These are phyloP conservation scores for Albizia julibrissin DNA, from an alignment of 306 rosid species.

Conservation along the genomic window DNA sequence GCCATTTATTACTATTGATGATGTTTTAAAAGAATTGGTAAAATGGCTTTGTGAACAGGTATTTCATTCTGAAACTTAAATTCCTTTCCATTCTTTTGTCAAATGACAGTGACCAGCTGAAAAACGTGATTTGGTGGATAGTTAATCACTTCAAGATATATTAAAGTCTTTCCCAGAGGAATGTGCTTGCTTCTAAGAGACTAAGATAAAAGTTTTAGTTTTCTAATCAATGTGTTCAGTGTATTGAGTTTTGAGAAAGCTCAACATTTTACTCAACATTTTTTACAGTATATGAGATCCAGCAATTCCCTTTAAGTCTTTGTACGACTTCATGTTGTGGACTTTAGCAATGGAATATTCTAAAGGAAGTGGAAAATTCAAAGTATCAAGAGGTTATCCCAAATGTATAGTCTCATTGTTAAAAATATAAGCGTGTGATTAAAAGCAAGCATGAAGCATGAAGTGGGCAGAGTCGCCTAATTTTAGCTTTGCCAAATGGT, in stretches of 20 bases:
- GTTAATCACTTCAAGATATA: slow-evolving; percentile 24
- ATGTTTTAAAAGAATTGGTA: slow-evolving; percentile 86
- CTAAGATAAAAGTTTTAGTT: neutral
- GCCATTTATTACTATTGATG: slow-evolving; percentile 62
- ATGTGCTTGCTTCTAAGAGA: slow-evolving; percentile 7
- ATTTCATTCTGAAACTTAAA: slow-evolving; percentile 26
- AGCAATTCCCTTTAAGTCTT: neutral
- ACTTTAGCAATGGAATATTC: neutral
- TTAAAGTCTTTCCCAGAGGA: neutral
- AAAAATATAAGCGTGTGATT: neutral
- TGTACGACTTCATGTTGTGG: neutral
- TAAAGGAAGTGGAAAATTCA: neutral
- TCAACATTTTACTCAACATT: no score
- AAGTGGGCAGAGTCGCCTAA: neutral
- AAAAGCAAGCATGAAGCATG: neutral
- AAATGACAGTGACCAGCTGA: slow-evolving; percentile 10
- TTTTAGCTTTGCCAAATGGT: neutral
- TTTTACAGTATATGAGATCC: slow-evolving; percentile 7
- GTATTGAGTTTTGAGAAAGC: neutral
- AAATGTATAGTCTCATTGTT: neutral
- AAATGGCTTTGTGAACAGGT: slow-evolving; percentile 99
- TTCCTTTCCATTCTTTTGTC: neutral
- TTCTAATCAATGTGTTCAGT: neutral
- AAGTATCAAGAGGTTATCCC: neutral
- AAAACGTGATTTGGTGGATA: neutral